Base-by-base conservation (phyloP, 176 grass and related monocot genomes). In the Oryza glumipatula region DNA sequence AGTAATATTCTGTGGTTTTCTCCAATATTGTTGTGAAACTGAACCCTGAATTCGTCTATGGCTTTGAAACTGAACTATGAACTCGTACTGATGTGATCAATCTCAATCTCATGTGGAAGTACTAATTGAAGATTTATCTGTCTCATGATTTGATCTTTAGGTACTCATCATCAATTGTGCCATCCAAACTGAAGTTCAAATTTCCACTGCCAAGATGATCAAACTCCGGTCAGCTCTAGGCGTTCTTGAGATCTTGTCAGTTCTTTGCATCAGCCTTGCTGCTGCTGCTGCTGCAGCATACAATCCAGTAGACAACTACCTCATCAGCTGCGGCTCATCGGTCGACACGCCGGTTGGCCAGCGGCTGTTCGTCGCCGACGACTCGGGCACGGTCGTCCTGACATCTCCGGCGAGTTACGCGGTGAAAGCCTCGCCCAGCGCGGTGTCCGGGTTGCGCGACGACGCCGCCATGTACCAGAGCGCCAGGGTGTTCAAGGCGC, bases 261-360 rank as follows among this genome's bases (percentile, higher is more conserved):
- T 11, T 23, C 21, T 84, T 16, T 56, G 41, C 63, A 11, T 69
- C 48, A 69, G 44, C 65, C 70, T 65, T 68, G 81, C 84, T 0
- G 71, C 81, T 76, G 81, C 88, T 0, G 74, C 83, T 0, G 76
- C 28, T 0, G 74, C 83, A 0, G 76, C 74, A 28, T 91, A 89
- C 86, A 58, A 56, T 23, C 88, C 90, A 0, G 45, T 71, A 33
- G 95, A 97, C 78, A 92, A 92, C 84, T 94, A 94, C 86, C 67
- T 94, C 72, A 76, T 97, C 80, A 83, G 84, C 85, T 97, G 95
- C 39, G 95, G 92, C 3, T 97, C 95, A 28, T 76, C 46, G 24
- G 58, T 38, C 33, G 72, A 81, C 84, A 92, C 92, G n/a, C 81
- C 16, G 61, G 74, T 94, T 43, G 88, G 92, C 64, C 48, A 15